These are phyloP conservation scores for Naganishia sp. DNA, from an alignment of 1,284 basidiomycete genomes.

Conservation along the genomic window DNA sequence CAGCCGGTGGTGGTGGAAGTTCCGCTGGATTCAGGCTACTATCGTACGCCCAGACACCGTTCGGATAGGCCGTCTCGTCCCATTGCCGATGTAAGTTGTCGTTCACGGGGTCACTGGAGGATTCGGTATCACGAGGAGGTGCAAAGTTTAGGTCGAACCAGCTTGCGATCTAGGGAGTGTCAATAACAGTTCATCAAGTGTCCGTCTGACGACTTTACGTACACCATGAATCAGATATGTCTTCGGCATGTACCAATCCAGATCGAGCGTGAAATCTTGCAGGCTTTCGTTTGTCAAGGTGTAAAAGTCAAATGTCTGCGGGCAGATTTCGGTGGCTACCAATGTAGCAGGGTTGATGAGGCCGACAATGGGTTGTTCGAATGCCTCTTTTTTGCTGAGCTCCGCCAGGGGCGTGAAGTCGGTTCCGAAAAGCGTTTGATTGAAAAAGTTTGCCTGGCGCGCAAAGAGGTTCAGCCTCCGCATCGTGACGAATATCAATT, in stretches of 20 bases:
- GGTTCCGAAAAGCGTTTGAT: slow-evolving; percentile 52
- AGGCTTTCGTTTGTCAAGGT: slow-evolving; percentile 48
- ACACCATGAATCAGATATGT: slow-evolving; percentile 52
- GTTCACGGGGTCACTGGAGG: slow-evolving; percentile 19
- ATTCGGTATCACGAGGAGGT: slow-evolving; percentile 32
- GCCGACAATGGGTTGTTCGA: slow-evolving; percentile 54
- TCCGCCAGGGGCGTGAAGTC: slow-evolving; percentile 50
- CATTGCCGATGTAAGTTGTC: slow-evolving; percentile 26
- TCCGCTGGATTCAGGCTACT: slow-evolving; percentile 48
- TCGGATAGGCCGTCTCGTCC: slow-evolving; percentile 14
- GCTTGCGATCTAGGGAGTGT: slow-evolving; percentile 46
- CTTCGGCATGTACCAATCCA: slow-evolving; percentile 48
- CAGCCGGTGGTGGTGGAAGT: slow-evolving; percentile 44
- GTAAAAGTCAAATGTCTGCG: slow-evolving; percentile 53
- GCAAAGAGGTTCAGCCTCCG: not conserved
- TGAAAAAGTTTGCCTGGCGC: slow-evolving; percentile 53
- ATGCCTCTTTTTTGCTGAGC: slow-evolving; percentile 48
- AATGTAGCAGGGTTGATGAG: slow-evolving; percentile 53
- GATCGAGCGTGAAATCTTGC: slow-evolving; percentile 48
- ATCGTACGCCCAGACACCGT: slow-evolving; percentile 37
- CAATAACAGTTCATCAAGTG: not conserved
- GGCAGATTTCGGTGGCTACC: slow-evolving; percentile 43
- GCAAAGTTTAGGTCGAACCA: slow-evolving; percentile 53
- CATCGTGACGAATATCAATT: not conserved
- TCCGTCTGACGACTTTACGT: slow-evolving; percentile 18